Percentiles rank a stretch among this genome's conserved stretches.
phyloP scores from a whole-genome alignment of 116 monocot genomes.

The Zostera marina region DNA sequence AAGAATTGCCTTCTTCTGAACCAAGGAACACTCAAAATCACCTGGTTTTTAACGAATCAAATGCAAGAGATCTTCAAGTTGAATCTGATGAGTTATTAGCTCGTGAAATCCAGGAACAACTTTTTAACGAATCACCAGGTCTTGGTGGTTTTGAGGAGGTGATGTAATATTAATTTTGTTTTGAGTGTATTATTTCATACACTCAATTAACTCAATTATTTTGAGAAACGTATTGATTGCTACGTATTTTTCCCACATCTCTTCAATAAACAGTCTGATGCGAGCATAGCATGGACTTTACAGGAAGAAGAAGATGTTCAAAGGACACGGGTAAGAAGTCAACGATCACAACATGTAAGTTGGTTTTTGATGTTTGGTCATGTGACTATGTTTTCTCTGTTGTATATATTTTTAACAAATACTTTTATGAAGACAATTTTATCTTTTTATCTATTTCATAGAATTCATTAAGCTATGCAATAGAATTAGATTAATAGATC shows the following conservation, averaged over 20 bases:
- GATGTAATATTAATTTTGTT: neutral
- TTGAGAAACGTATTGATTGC: neutral
- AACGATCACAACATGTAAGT: conserved; percentile 30
- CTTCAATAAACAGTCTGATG: conserved; percentile 30
- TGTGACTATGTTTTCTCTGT: too few relatives aligned
- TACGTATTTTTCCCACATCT: conserved; percentile 1
- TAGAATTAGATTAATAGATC: too few relatives aligned
- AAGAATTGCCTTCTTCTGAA: conserved; percentile 17
- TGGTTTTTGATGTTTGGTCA: neutral
- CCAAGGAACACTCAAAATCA: neutral
- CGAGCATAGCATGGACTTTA: conserved; percentile 37
- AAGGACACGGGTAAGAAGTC: conserved; percentile 2
- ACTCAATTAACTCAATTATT: neutral
- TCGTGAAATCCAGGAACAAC: conserved; percentile 51
- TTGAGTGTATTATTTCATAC: conserved; percentile 4
- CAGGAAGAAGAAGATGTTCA: conserved; percentile 36
- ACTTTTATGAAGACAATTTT: neutral
- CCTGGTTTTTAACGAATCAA: conserved; percentile 1
- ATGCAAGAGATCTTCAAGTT: conserved; percentile 30
- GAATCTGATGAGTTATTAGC: conserved; percentile 61
- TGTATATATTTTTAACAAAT: too few relatives aligned
- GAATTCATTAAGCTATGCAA: neutral
- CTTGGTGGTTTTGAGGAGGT: conserved; percentile 24
- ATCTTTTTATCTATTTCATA: neutral
- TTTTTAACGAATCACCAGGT: conserved; percentile 32